Conservation (phyloP, 768 basidiomycete species). For the Panaeolus cyanescens region DNA sequence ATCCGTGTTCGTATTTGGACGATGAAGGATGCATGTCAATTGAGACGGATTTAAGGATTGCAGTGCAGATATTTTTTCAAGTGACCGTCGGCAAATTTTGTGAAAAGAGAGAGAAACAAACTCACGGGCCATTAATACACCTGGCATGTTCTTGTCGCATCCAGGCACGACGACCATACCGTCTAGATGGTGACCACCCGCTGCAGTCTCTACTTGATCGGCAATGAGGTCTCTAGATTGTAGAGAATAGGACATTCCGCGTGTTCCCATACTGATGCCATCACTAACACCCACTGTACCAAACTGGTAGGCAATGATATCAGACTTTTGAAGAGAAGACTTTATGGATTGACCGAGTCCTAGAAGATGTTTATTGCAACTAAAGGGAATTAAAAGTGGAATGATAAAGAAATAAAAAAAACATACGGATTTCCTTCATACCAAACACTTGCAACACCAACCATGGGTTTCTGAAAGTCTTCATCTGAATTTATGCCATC, state of each 20-base stretch:
- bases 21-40: neutral
- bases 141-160: constrained; percentile 99
- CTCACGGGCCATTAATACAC: constrained; percentile 94
- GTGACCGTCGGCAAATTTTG: too few species aligned
- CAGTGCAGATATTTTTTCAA: neutral
- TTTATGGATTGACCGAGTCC: constrained; percentile 88
- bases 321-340: constrained; percentile 66
- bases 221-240: constrained; percentile 98
- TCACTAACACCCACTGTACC: constrained; percentile 98
- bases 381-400: constrained; percentile 32
- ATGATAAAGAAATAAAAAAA: constrained; percentile 1
- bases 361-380: constrained; percentile 94
- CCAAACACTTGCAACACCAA: constrained; percentile 97
- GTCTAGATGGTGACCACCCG: constrained; percentile 96
- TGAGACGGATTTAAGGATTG: constrained; percentile 1
- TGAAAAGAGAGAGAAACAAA: constrained; percentile 20
- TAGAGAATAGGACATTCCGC: constrained; percentile 92
- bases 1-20: neutral
- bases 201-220: constrained; percentile 94
- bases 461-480: constrained; percentile 96
- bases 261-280: constrained; percentile 97
- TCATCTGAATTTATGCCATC: constrained; percentile 80
- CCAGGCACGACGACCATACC: constrained; percentile 97
- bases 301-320: constrained; percentile 94
- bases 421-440: constrained; percentile 96